Evolutionary conservation across 2,329 filamentous ascomycete species (phyloP), one percentile per base, ranked within the genome.

Genomic region (Scorias spongiosa): DNA sequence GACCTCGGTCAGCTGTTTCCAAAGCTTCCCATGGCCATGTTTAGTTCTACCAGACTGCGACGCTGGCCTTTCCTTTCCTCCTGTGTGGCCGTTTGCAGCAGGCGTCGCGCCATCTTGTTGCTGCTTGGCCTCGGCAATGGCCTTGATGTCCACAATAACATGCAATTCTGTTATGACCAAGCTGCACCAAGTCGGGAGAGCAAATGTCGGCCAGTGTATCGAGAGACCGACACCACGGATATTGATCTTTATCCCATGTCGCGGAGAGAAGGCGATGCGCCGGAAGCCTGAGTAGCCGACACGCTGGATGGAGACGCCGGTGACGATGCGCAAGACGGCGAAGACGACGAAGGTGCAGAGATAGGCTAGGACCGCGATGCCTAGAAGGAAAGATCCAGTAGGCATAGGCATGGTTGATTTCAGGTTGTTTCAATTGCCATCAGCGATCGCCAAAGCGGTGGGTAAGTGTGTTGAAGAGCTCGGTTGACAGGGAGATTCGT

Each of bases 171-270:
- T 84, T 47, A 98, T 66, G 8, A 91, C 84, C 42, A 98, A 72
- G 61, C 88, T 96, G 54, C 94, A 69, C 87, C 89, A 96, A 49
- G 93, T 96, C 39, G 91, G 91, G 62, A 96, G 87, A 40, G 89
- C 86, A 64, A 98, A 96, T 5, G 91, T 96, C 10, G 91, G 91
- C 4, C 88, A 80, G 65, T 98, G 91, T 49, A 96, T 65, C 45
- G 84, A 82, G 54, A 98, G 71, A 39, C 91, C 87, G 42, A 98
- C 71, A 42, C 88, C 85, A 42, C 91, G 80, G 45, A 98, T 80
- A 62, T 94, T 86, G 62, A 98, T 78, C 56, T 82, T 82, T 57
- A 94, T 69, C 54, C 91, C 91, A 74, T 94, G 86, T 63, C 75
- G 80, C 26, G 86, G 86, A 11, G 84, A 85, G 63, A 93, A 96